These are phyloP conservation scores for Poa pratensis DNA, from an alignment of 176 grass and related monocot species.

Conservation along the genomic window DNA sequence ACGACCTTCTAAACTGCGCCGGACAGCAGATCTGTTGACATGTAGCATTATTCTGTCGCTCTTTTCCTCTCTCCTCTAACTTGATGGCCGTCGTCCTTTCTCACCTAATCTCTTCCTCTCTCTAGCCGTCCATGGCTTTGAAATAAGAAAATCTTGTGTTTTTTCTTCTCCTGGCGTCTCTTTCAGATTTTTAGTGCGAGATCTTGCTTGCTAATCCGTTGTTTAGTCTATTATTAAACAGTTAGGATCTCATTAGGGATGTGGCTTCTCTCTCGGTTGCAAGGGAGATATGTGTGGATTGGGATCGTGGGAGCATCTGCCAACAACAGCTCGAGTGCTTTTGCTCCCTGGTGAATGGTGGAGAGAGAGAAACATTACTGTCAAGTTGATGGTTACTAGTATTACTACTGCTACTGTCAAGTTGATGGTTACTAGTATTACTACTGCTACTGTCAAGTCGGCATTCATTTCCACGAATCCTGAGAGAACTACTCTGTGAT, in stretches of 20 bases:
- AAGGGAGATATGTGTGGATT: too few relatives aligned
- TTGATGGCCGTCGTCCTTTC: not conserved
- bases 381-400: too few relatives aligned
- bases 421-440: too few relatives aligned
- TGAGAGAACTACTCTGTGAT: too few relatives aligned
- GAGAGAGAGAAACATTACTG: too few relatives aligned
- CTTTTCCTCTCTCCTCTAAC: not conserved
- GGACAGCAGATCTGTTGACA: conserved; percentile 71
- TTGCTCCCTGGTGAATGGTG: too few relatives aligned
- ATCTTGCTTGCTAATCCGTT: conserved; percentile 7
- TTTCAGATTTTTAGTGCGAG: conserved; percentile 28
- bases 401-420: too few relatives aligned
- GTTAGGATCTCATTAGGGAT: not conserved
- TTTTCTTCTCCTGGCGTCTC: conserved; percentile 30
- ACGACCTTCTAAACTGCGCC: conserved; percentile 50
- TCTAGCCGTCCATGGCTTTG: not conserved
- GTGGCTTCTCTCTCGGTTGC: too few relatives aligned
- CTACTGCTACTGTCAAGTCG: too few relatives aligned
- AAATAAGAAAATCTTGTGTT: not conserved
- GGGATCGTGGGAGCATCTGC: too few relatives aligned
- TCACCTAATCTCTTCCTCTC: conserved; percentile 37
- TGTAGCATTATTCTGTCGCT: conserved; percentile 21
- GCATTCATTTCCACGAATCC: too few relatives aligned
- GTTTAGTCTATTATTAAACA: not conserved
- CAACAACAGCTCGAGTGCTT: too few relatives aligned